Evolutionary conservation across 2,329 filamentous ascomycete genomes (phyloP).

Genomic region (Paraconiothyrium sp.): DNA sequence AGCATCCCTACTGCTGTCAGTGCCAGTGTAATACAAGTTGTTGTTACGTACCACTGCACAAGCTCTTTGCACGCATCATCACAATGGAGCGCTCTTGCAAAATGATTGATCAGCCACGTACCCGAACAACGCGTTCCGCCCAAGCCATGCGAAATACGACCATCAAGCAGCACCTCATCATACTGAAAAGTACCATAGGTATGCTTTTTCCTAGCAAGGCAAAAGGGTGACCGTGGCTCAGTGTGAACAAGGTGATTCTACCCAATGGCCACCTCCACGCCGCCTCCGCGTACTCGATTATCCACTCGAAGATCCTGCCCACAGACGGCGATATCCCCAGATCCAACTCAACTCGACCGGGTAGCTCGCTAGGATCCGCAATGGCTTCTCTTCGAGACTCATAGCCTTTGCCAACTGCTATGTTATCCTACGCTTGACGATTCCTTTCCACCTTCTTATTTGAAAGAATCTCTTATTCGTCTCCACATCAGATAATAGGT

Average conservation of each 20-base stretch:
- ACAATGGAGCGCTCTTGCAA: conserved; percentile 55
- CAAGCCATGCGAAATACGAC: conserved; percentile 26
- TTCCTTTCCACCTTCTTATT: conserved; percentile 15
- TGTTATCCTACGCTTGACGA: conserved; percentile 27
- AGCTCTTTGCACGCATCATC: conserved; percentile 31
- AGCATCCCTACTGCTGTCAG: background rate
- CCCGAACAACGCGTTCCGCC: conserved; percentile 62
- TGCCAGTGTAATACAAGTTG: conserved; percentile 13
- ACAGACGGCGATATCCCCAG: conserved; percentile 13
- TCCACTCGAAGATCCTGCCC: conserved; percentile 37
- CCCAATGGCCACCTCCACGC: conserved; percentile 56
- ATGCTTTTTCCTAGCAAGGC: conserved; percentile 31
- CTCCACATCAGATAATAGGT: conserved; percentile 28
- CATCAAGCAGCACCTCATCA: conserved; percentile 38
- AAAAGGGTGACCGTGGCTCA: conserved; percentile 53
- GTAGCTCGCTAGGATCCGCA: conserved; percentile 5
- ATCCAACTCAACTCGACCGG: conserved; percentile 6
- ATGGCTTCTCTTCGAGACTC: conserved; percentile 1
- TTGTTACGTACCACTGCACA: background rate
- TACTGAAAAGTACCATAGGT: conserved; percentile 27
- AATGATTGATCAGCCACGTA: conserved; percentile 59
- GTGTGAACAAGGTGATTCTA: conserved; percentile 61
- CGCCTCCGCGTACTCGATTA: conserved; percentile 41
- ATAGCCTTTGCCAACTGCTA: conserved; percentile 22
- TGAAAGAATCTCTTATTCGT: conserved; percentile 22